A percentile compares a stretch with the other conserved stretches of the same genome.
phyloP scores from a whole-genome alignment of 73 alveolate species.

The Tetrahymena elliotti region DNA sequence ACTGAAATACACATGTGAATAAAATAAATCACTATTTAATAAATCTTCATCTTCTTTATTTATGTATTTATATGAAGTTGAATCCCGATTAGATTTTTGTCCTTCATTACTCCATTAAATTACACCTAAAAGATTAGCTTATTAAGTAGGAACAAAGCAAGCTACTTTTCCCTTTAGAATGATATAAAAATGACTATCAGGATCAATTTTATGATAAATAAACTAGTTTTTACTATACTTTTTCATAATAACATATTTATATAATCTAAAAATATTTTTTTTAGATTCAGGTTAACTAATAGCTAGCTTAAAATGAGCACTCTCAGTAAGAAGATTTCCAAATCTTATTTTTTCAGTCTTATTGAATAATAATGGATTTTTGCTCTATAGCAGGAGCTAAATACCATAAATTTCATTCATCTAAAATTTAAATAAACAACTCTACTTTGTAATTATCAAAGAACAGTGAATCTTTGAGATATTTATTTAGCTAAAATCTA shows the following conservation, averaged over 20 bases:
- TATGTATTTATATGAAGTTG: not conserved
- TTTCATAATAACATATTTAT: not conserved
- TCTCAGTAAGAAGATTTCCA: not conserved
- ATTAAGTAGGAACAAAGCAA: not conserved
- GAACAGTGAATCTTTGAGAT: not conserved
- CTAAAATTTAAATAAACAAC: too few species aligned
- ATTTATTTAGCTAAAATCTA: not conserved
- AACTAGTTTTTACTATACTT: not conserved
- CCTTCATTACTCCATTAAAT: not conserved
- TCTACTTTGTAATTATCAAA: not conserved
- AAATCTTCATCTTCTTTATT: not conserved
- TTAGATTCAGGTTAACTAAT: not conserved
- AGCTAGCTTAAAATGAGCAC: not conserved
- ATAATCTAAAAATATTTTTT: not conserved
- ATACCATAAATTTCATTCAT: not conserved
- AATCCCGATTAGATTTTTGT: not conserved
- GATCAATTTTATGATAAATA: not conserved
- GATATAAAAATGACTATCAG: not conserved
- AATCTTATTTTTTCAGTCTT: not conserved
- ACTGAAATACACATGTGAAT: not conserved
- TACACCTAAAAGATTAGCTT: not conserved
- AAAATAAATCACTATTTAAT: not conserved
- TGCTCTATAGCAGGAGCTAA: not conserved
- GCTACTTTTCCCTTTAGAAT: not conserved
- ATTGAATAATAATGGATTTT: not conserved